Evolutionary conservation across 2,329 filamentous ascomycete species (phyloP), one percentile per base, ranked within the genome.

Genomic region (Sporothrix protearum): DNA sequence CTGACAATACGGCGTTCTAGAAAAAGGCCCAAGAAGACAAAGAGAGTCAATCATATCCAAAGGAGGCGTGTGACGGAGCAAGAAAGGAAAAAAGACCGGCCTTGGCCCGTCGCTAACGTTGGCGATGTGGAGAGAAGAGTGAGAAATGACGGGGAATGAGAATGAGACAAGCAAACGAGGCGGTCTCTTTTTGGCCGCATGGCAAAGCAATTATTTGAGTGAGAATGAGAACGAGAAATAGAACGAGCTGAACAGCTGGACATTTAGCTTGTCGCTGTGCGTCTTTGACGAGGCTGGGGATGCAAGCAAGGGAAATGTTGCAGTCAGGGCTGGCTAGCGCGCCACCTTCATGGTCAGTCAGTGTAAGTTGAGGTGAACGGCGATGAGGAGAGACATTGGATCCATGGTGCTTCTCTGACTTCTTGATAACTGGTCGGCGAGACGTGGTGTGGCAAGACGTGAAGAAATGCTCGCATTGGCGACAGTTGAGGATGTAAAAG

Each of bases 251-350:
- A 12, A 45, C 42, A 45, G 42, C 42, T 45, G 49, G 33, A 39
- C n/a, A 22, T 10, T 2, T 8, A 9, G 39, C 10, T 4, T 28
- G 22, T 64, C 22, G 42, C 39, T 64, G 39, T 61, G 57, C 33
- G 14, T 12, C 30, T n/a, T n/a, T 22, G 61, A 64, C 61, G 39
- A 64, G 61, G 61, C 39, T 64, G 61, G 47, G 42, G 61, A 47
- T 64, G 19, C 19, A 12, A 64, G 25, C 16, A 47, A 22, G 22
- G 22, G 22, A 47, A 64, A 45, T 68, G 47, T 22, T n/a, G 64
- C 47, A 53, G 30, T n/a, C 28, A 28, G n/a, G 36, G 9, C 9
- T 42, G 3, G 8, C 36, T 42, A 42, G 57, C 33, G 36, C 57
- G 33, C 33, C 57, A 61, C 57, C 57, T 61, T 61, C 10, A 39